Evolutionary conservation across 2,329 filamentous ascomycete species (phyloP).

Genomic region (Penicillium sp.): DNA sequence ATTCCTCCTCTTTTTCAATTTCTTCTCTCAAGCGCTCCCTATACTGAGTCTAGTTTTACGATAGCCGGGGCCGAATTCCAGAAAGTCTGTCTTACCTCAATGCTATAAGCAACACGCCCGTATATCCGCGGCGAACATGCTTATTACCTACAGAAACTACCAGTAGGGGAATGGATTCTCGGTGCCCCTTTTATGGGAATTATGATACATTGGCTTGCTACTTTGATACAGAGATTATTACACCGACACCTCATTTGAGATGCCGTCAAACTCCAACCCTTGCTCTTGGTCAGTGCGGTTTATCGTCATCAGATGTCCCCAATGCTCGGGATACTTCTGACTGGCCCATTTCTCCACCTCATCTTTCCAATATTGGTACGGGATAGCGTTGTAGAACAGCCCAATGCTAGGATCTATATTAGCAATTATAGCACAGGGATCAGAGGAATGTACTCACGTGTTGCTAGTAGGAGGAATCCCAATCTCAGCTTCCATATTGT

Average conservation of each 20-base stretch:
- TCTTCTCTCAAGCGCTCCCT: not conserved
- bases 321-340: slow-evolving; percentile 63
- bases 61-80: not conserved
- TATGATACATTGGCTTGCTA: not conserved
- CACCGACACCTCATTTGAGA: slow-evolving; percentile 23
- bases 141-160: not conserved
- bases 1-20: not conserved
- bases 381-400: slow-evolving; percentile 71
- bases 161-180: not conserved
- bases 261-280: slow-evolving; percentile 30
- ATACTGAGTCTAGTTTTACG: not conserved
- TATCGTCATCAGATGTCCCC: slow-evolving; percentile 60
- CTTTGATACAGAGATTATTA: slow-evolving; percentile 11
- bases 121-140: not conserved
- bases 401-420: slow-evolving; percentile 56
- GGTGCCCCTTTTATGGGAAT: not conserved
- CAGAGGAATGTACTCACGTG: slow-evolving; percentile 57
- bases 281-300: slow-evolving; percentile 34
- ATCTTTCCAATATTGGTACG: slow-evolving; percentile 62
- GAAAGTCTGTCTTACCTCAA: too few relatives aligned
- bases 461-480: slow-evolving; percentile 65
- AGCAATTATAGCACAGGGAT: slow-evolving; percentile 1
- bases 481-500: slow-evolving; percentile 63
- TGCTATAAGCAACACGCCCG: too few relatives aligned
- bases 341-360: slow-evolving; percentile 73